Base-by-base conservation (phyloP, 1,284 basidiomycete species). In the Thecaphora frezii region DNA sequence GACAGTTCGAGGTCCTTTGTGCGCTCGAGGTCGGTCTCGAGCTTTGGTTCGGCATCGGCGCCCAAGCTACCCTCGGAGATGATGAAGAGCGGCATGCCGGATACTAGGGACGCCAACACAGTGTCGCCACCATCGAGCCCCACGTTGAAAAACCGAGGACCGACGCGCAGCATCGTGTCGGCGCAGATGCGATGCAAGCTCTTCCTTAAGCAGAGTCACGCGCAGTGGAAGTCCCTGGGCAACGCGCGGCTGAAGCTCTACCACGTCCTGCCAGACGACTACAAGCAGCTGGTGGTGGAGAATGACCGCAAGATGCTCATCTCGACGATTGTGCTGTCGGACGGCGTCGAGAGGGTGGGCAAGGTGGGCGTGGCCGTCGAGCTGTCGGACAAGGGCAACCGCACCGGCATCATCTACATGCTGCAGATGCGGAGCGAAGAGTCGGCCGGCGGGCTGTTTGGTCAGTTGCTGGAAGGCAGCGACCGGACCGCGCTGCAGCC, bases 131-230 rank as follows among this genome's bases (percentile, higher is more conserved):
- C 64, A 1, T 25, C 26, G 7, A 53, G 49, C 26, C 64, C 64
- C 0, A 50, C 51, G 1, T 23, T n/a, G 18, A 62, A 63, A 51
- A 52, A 52, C 44, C 40, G 51, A 36, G 64, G 59, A 3, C 64
- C 64, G 37, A 51, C 59, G 47, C 55, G 64, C 12, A 59, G 56
- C 56, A 62, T 66, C 8, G 60, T 97, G 46, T 86, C 89, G 4
- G 91, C 90, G n/a, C 87, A 91, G 75, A 97, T 96, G 90, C 93
- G 94, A 79, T 97, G 94, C 85, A 97, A 98, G 81, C 88, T 97
- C 30, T 98, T 97, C 82, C 82, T 96, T 51, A 89, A 98, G 79
- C 92, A 96, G 75, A 87, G 90, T 38, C 93, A 97, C 77, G 88
- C 88, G 23, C 91, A 97, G 79, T 99, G 96, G 96, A 98, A 97